A percentile compares a stretch with the other conserved stretches of the same genome.
Conservation (phyloP, 805 yeast species). For the Myxozyma neotropica region DNA sequence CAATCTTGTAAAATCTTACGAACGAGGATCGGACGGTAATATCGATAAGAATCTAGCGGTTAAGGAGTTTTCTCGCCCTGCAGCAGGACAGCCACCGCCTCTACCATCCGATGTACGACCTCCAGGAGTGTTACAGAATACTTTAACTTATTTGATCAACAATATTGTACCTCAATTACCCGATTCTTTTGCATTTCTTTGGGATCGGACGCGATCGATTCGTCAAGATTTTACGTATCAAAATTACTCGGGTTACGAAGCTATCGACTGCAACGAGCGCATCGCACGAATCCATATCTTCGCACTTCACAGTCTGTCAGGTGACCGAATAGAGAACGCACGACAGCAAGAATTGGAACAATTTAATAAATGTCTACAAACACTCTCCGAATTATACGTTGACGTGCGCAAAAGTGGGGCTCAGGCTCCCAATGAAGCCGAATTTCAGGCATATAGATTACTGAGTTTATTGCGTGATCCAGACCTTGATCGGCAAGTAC, state of each 20-base stretch:
- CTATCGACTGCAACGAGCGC: slow-evolving; percentile 86
- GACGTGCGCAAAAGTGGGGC: slow-evolving; percentile 75
- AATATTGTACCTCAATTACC: slow-evolving; percentile 69
- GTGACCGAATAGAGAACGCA: slow-evolving; percentile 69
- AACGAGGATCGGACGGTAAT: slow-evolving; percentile 64
- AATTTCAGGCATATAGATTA: slow-evolving; percentile 85
- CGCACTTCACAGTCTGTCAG: slow-evolving; percentile 84
- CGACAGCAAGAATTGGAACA: slow-evolving; percentile 96
- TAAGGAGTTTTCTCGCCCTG: slow-evolving; percentile 93
- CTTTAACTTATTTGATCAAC: slow-evolving; percentile 72
- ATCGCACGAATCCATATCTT: slow-evolving; percentile 87
- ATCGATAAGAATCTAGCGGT: slow-evolving; percentile 67
- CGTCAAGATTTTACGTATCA: slow-evolving; percentile 97
- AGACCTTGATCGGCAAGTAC: slow-evolving; percentile 76
- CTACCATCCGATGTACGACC: slow-evolving; percentile 97
- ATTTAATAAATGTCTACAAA: slow-evolving; percentile 85
- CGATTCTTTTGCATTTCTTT: slow-evolving; percentile 81
- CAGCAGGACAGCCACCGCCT: slow-evolving; percentile 98
- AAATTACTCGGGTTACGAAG: slow-evolving; percentile 90
- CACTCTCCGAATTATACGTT: slow-evolving; percentile 81
- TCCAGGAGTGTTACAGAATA: slow-evolving; percentile 65
- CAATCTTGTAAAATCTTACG: slow-evolving; percentile 79
- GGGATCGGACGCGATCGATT: slow-evolving; percentile 97
- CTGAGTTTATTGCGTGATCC: slow-evolving; percentile 80
- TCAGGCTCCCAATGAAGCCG: slow-evolving; percentile 80